These are phyloP conservation scores for Raphidocelis subcapitata DNA, from an alignment of 139 green algal species.

Conservation along the genomic window DNA sequence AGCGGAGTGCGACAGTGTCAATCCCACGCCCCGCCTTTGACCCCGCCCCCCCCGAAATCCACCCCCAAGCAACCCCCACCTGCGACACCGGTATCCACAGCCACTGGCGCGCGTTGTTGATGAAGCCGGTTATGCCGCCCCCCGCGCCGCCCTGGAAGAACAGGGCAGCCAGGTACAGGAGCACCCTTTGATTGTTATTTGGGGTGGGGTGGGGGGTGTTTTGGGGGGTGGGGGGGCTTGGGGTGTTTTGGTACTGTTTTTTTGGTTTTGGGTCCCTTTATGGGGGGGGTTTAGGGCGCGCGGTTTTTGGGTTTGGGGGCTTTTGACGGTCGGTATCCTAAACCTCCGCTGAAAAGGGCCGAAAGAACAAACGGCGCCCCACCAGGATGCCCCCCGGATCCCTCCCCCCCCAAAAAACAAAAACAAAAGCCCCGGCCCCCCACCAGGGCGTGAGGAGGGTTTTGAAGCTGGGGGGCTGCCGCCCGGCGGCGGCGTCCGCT, in stretches of 20 bases:
- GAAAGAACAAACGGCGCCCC: not conserved
- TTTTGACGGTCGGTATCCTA: no score
- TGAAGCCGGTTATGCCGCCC: constrained; percentile 49
- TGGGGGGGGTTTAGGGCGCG: no score
- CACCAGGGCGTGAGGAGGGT: no score
- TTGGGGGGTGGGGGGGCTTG: not conserved
- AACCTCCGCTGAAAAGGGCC: no score
- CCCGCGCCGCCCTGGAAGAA: constrained; percentile 38
- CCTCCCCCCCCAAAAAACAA: no score
- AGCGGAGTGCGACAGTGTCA: not conserved
- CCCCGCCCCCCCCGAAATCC: no score
- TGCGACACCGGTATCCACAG: constrained; percentile 83
- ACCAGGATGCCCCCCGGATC: no score
- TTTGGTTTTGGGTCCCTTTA: not conserved
- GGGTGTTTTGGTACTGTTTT: not conserved
- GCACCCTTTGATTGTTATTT: not conserved
- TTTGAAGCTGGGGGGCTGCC: not conserved
- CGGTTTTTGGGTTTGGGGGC: no score
- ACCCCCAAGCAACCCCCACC: no score
- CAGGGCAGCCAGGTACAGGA: constrained; percentile 34
- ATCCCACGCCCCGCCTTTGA: constrained; percentile 34
- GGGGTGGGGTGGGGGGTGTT: not conserved
- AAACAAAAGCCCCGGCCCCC: no score
- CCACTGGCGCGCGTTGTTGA: constrained; percentile 73
- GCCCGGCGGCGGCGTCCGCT: not conserved